These are phyloP conservation scores for Hyaloscypha variabilis DNA, from an alignment of 495 filamentous ascomycete species.

Conservation along the genomic window DNA sequence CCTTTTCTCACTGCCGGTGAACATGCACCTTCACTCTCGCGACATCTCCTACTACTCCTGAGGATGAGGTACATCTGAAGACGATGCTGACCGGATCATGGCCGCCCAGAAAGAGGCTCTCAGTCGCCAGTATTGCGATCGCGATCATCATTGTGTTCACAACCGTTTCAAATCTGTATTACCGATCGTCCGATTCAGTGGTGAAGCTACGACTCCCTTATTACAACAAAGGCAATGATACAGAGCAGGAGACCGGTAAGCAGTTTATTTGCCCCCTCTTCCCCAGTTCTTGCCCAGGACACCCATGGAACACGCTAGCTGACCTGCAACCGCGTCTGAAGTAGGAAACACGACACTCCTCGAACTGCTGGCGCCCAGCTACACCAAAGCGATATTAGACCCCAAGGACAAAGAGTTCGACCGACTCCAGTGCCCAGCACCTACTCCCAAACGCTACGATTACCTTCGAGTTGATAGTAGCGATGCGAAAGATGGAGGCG, in stretches of 20 bases:
- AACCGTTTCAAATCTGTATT: constrained; percentile 19
- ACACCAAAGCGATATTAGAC: constrained; percentile 36
- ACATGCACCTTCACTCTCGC: constrained; percentile 2
- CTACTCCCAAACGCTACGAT: constrained; percentile 19
- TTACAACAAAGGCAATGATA: constrained; percentile 15
- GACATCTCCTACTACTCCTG: not conserved
- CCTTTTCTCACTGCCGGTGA: constrained; percentile 5
- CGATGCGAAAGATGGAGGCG: constrained; percentile 11
- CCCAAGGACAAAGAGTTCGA: constrained; percentile 32
- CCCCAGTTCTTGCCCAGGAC: constrained; percentile 12
- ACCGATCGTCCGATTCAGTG: constrained; percentile 11
- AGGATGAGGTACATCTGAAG: constrained; percentile 11
- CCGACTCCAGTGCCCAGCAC: constrained; percentile 29
- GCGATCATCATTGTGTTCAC: constrained; percentile 17
- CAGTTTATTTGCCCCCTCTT: not conserved
- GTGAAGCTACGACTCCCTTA: constrained; percentile 8
- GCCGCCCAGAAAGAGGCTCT: constrained; percentile 17
- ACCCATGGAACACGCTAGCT: constrained; percentile 9
- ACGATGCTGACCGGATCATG: constrained; percentile 19
- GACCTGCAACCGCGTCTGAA: constrained; percentile 11
- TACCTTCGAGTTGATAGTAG: constrained; percentile 17
- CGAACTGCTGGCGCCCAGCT: constrained; percentile 26
- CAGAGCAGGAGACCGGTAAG: constrained; percentile 12
- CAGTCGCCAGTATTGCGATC: constrained; percentile 13
- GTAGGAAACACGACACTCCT: constrained; percentile 29